Evolutionary conservation across 2,329 filamentous ascomycete genomes (phyloP), one percentile per base, ranked within the genome.

Genomic region (Apiospora aurea): DNA sequence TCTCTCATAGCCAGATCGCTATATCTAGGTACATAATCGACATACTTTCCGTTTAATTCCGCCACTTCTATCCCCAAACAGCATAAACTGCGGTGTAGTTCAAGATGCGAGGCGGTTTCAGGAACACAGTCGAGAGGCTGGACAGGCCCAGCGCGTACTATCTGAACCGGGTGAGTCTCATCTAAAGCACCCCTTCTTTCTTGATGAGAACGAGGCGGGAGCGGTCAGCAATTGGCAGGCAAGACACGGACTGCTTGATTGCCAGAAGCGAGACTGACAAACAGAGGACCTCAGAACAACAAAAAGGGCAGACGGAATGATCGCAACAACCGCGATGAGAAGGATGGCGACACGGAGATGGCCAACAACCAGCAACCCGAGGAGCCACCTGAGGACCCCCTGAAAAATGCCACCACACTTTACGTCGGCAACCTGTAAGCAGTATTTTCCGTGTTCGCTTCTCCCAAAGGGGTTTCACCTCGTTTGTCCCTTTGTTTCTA

Each of bases 131-230:
- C 74, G 96, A 98, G 69, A 89, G 96, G 73, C 90, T 99, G 75
- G 96, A 99, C 83, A 93, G 92, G 83, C 96, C 96, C 24, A 98
- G 96, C 81, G 95, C 96, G 78, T 99, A 99, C 85, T 97, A 95
- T 79, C 88, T 91, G 74, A 92, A 89, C 84, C 93, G 93, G 85
- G 96, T 97, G 85, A 81, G 86, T 80, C 74, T 72, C 73, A 51
- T 5, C 49, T 41, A 21, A n/a, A 41, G 13, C 57, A 41, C 34
- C 41, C 34, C 18, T 24, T 18, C 16, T 18, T 8, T 34, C 3
- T 13, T 38, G n/a, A 38, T 14, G 57, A 21, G 18, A 38, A 41
- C n/a, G 34, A 18, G 29, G 29, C 53, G 29, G 51, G 26, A 38
- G 41, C 41, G 41, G 41, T 43, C 53, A 29, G 53, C 29, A 38